These are phyloP conservation scores for Naganishia liquefaciens DNA, from an alignment of 1,284 basidiomycete species.

Conservation along the genomic window DNA sequence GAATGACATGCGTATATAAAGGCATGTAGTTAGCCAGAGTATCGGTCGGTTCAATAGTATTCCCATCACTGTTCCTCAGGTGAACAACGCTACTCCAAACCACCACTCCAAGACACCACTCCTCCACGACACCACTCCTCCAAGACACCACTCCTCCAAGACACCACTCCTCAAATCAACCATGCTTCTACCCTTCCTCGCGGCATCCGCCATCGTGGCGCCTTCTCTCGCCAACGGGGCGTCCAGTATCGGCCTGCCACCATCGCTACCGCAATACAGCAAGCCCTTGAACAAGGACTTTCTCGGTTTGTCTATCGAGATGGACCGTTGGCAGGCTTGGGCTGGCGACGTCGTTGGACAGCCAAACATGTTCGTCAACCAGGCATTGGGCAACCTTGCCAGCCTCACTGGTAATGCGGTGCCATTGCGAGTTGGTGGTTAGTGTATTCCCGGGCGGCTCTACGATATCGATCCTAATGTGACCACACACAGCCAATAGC, in stretches of 20 bases:
- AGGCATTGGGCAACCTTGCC: constrained; percentile 34
- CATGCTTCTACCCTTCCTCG: constrained; percentile 24
- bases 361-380: constrained; percentile 37
- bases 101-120: too few species aligned
- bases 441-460: not conserved
- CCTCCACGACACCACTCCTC: not conserved
- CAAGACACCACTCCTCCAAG: not conserved
- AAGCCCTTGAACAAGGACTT: constrained; percentile 34
- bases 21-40: too few species aligned
- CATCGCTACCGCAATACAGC: constrained; percentile 23
- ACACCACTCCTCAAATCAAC: too few species aligned
- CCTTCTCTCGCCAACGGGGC: constrained; percentile 23
- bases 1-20: too few species aligned
- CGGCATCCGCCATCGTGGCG: constrained; percentile 20
- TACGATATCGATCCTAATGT: not conserved
- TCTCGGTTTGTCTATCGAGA: constrained; percentile 38
- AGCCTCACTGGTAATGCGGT: constrained; percentile 35
- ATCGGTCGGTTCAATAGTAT: too few species aligned
- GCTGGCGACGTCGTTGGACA: constrained; percentile 35
- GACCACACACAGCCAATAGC: constrained; percentile 19
- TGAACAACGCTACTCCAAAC: too few species aligned
- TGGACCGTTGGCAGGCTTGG: constrained; percentile 39
- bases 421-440: constrained; percentile 35
- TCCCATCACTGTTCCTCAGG: too few species aligned
- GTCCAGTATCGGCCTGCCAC: constrained; percentile 20